Base-by-base conservation (phyloP, 495 filamentous ascomycete genomes). In the Hypoxylon trugodes region DNA sequence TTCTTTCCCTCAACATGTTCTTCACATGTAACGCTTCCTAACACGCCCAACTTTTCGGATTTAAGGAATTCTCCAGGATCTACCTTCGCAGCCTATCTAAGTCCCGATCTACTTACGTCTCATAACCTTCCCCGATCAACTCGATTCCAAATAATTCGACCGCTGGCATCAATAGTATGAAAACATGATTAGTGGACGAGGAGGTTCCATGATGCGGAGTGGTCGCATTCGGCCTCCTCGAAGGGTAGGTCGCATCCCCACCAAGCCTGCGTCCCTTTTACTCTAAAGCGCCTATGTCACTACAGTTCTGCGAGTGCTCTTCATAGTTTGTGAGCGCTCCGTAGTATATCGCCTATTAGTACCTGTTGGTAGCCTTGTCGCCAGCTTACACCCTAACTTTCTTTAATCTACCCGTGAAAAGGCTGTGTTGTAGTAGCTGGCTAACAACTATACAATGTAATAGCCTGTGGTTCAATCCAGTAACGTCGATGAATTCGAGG, bases 191-290 rank as follows among this genome's bases (percentile, higher is more conserved):
- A 78, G 84, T 21, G 84, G 87, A 59, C 80, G 76, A 13, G 77
- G 75, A 51, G 73, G 87, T 73, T 86, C 86, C 22, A 65, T 64
- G 47, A 69, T 65, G 49, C 62, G 67, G 41, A 49, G 87, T 54
- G 82, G 86, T 36, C 90, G 84, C 70, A 92, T 93, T 54, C 77
- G 89, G 53, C 87, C 89, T 69, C 90, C 90, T 48, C 79, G 88
- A 61, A 80, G 85, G 72, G 90, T 92, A 81, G 75, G 84, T 82
- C 59, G 47, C 33, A 19, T 61, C 32, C 36, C 16, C n/a, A n/a
- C 21, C 51, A 21, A 18, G 7, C 58, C 30, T 22, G 26, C 38
- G 49, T 43, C 13, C 8, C 56, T 38, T 49, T 25, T 28, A 42
- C 58, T 50, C 19, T 25, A n/a, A 19, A 2, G 19, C 21, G 42